Conservation (phyloP, 192 early-diverging fungal species). For the Mortierella alpina region DNA sequence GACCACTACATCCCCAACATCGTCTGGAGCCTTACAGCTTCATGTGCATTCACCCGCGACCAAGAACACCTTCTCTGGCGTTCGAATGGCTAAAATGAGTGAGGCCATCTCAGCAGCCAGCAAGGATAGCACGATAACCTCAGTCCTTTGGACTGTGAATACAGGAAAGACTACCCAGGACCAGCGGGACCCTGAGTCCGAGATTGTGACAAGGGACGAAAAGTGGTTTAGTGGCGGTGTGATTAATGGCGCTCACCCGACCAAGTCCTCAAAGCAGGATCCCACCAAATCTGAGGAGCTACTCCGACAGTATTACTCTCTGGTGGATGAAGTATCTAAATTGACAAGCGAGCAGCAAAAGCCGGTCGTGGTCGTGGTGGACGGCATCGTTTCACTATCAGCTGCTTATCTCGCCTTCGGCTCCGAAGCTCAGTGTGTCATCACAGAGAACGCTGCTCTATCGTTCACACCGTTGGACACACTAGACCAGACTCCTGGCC, state of each 20-base stretch:
- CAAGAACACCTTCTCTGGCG: constrained; percentile 47
- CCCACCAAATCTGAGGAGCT: constrained; percentile 9
- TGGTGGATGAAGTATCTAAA: constrained; percentile 16
- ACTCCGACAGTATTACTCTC: constrained; percentile 39
- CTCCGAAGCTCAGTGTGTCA: constrained; percentile 43
- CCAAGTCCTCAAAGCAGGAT: not conserved
- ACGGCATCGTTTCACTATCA: constrained; percentile 52
- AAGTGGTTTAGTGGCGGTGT: constrained; percentile 56
- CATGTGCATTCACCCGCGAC: constrained; percentile 57
- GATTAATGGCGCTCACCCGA: constrained; percentile 29
- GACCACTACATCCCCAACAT: constrained; percentile 32
- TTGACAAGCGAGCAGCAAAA: constrained; percentile 11
- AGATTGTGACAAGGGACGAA: constrained; percentile 56
- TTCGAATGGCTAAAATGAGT: constrained; percentile 49
- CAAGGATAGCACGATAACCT: constrained; percentile 30
- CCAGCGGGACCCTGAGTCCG: constrained; percentile 36
- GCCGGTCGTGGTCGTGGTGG: constrained; percentile 46
- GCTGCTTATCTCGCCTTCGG: constrained; percentile 51
- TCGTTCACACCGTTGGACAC: constrained; percentile 33
- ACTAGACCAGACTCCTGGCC: not conserved
- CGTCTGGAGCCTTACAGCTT: constrained; percentile 44
- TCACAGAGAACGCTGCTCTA: constrained; percentile 58
- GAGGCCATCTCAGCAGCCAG: constrained; percentile 17
- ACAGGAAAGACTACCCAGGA: constrained; percentile 22
- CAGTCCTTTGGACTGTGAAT: constrained; percentile 48